Percentiles rank a stretch among this genome's conserved stretches.
phyloP scores from a whole-genome alignment of 1,139 yeast species.

The Protomyces macrosporus region DNA sequence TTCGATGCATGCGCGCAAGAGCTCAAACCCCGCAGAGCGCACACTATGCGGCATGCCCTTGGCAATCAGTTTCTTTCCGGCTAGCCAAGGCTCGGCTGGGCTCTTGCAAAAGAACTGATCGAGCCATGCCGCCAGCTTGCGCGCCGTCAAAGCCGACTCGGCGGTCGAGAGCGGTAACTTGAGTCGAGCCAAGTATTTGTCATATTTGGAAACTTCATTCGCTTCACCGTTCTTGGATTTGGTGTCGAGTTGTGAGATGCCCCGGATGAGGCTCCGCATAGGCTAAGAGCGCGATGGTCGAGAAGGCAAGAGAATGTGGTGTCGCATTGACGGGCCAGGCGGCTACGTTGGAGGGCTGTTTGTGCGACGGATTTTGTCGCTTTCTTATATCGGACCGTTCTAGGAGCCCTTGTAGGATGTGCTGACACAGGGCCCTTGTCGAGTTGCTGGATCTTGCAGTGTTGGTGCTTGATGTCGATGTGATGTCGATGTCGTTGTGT shows the following conservation, averaged over 20 bases:
- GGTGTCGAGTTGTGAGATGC: slow-evolving; percentile 16
- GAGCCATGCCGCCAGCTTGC: slow-evolving; percentile 20
- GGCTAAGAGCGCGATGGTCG: neutral
- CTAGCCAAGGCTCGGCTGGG: slow-evolving; percentile 60
- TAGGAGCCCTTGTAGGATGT: too few relatives aligned
- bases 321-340: neutral
- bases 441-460: too few relatives aligned
- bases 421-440: too few relatives aligned
- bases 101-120: slow-evolving; percentile 2
- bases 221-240: slow-evolving; percentile 5
- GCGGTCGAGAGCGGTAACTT: slow-evolving; percentile 12
- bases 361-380: too few relatives aligned
- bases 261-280: slow-evolving; percentile 7
- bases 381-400: too few relatives aligned
- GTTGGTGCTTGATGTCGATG: neutral
- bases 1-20: slow-evolving; percentile 54
- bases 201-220: slow-evolving; percentile 9
- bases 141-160: slow-evolving; percentile 9
- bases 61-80: slow-evolving; percentile 54
- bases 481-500: neutral
- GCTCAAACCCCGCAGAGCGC: slow-evolving; percentile 51
- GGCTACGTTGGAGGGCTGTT: neutral
- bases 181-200: slow-evolving; percentile 20
- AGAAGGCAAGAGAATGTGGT: neutral
- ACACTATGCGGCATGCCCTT: slow-evolving; percentile 43